A percentile compares a stretch with the other conserved stretches of the same genome.
Evolutionary conservation across 768 basidiomycete species (phyloP).

Genomic region (Thelephora aurantiotincta): DNA sequence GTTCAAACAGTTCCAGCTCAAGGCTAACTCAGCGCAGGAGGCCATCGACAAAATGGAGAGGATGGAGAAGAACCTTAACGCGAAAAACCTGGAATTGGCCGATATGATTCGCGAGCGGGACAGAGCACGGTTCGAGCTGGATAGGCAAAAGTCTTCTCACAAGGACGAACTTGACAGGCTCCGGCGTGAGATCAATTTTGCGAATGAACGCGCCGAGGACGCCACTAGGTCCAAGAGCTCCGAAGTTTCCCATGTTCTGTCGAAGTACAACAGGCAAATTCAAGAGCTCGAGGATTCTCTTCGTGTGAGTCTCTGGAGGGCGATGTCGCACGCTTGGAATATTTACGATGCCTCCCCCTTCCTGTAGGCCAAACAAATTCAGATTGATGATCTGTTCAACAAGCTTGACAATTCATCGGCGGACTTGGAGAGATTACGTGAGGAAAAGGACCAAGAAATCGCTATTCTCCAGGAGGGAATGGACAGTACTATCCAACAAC

Average conservation of each 20-base stretch:
- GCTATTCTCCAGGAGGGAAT: constrained; percentile 90
- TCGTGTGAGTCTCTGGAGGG: constrained; percentile 35
- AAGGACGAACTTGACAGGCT: constrained; percentile 91
- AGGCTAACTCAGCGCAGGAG: constrained; percentile 96
- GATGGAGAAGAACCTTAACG: constrained; percentile 95
- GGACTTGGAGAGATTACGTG: constrained; percentile 71
- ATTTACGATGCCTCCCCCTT: constrained; percentile 2
- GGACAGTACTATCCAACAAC: constrained; percentile 80
- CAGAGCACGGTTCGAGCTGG: constrained; percentile 88
- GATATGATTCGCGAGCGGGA: constrained; percentile 99
- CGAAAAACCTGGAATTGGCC: constrained; percentile 96
- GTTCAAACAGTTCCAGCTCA: constrained; percentile 94
- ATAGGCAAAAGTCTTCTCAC: constrained; percentile 84
- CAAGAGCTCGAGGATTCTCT: constrained; percentile 94
- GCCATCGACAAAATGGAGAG: constrained; percentile 97
- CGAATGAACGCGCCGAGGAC: constrained; percentile 97
- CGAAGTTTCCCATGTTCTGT: constrained; percentile 77
- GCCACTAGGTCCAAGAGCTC: constrained; percentile 82
- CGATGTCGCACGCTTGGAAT: background rate
- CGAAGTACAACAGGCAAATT: constrained; percentile 92
- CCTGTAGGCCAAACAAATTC: constrained; percentile 79
- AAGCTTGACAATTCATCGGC: constrained; percentile 64
- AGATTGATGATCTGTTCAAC: constrained; percentile 82
- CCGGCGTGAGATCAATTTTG: constrained; percentile 84
- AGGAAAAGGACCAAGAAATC: constrained; percentile 97